A percentile compares a stretch with the other conserved stretches of the same genome.
These are phyloP conservation scores for Phylloporus rhodoxanthus DNA, from an alignment of 768 basidiomycete genomes.

Conservation along the genomic window DNA sequence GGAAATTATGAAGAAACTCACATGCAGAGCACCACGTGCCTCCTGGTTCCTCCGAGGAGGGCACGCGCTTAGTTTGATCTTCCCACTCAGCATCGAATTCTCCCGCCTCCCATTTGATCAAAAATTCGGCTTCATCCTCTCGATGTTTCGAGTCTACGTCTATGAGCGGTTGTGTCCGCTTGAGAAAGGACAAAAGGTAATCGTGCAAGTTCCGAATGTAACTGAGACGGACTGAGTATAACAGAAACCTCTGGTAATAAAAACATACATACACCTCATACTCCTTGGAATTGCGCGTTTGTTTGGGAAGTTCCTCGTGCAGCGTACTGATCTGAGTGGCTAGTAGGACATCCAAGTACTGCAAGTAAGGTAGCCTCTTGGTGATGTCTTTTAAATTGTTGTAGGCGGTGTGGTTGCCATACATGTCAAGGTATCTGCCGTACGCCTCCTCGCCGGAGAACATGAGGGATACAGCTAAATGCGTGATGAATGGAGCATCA, in stretches of 20 bases:
- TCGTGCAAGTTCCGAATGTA: conserved; percentile 79
- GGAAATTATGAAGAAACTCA: conserved; percentile 38
- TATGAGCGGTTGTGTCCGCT: conserved; percentile 76
- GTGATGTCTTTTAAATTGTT: conserved; percentile 83
- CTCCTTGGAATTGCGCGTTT: conserved; percentile 63
- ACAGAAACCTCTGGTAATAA: conserved; percentile 3
- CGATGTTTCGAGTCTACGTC: conserved; percentile 67
- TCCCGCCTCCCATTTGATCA: conserved; percentile 70
- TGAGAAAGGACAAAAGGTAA: conserved; percentile 83
- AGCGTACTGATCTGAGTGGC: conserved; percentile 53
- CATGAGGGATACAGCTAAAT: conserved; percentile 65
- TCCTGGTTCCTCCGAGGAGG: conserved; percentile 39
- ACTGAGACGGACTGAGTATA: conserved; percentile 34
- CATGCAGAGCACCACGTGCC: conserved; percentile 95
- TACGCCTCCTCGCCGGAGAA: conserved; percentile 97
- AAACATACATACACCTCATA: conserved; percentile 63
- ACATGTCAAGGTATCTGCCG: conserved; percentile 92
- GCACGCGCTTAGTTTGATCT: conserved; percentile 34
- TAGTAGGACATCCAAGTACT: conserved; percentile 86
- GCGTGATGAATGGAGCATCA: conserved; percentile 8
- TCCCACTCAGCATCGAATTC: conserved; percentile 73
- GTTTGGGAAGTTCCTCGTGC: conserved; percentile 65
- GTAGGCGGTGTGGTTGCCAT: conserved; percentile 81
- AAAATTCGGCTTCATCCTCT: conserved; percentile 65
- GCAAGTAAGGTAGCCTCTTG: conserved; percentile 83